These are phyloP conservation scores for Larix kaempferi DNA, from an alignment of 75 land plant genomes.

Conservation along the genomic window DNA sequence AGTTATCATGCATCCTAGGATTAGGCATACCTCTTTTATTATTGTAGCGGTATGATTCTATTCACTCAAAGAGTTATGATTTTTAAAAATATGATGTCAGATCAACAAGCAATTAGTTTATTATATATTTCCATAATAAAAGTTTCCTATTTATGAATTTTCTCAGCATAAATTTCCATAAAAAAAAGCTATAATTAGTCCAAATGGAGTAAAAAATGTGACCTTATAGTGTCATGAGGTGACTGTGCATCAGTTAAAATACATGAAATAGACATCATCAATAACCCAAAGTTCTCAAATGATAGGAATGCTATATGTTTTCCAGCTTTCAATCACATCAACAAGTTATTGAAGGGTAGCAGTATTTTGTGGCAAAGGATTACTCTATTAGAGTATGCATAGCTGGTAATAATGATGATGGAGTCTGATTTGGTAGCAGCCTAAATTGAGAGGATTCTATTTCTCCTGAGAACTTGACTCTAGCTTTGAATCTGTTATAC, in stretches of 20 bases:
- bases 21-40: slow-evolving; percentile 51
- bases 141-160: too few species aligned
- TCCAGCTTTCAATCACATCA: not conserved
- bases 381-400: too few species aligned
- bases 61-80: not conserved
- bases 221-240: not conserved
- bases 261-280: not conserved
- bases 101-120: too few species aligned
- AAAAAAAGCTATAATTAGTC: too few species aligned
- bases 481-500: not conserved
- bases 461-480: not conserved
- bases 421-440: too few species aligned
- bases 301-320: not conserved
- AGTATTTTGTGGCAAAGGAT: not conserved
- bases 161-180: too few species aligned
- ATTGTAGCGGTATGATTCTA: slow-evolving; percentile 45
- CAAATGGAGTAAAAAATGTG: not conserved
- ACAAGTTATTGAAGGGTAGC: not conserved
- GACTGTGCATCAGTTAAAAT: not conserved
- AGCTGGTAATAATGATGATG: too few species aligned
- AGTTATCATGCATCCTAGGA: slow-evolving; percentile 70
- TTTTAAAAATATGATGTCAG: too few species aligned
- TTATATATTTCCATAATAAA: too few species aligned
- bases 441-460: not conserved
- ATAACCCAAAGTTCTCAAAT: not conserved